Base-by-base conservation (phyloP, 148 eudicot genomes). In the Nyssa sinensis region DNA sequence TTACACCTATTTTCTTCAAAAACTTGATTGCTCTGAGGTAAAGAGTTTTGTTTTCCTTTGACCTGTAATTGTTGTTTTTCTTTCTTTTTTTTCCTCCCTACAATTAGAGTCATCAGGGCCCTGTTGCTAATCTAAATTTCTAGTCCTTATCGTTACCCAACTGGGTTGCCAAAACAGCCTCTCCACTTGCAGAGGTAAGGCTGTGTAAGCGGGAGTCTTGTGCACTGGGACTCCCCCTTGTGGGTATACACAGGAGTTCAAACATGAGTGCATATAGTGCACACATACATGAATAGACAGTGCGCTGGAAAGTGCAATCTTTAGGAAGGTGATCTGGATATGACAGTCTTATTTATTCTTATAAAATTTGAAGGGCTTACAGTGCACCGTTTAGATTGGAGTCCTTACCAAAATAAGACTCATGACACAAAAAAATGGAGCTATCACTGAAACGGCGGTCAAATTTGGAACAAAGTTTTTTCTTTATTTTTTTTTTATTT, bases 21-120 rank as follows among this genome's bases (percentile, higher is more conserved):
- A 94, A 78, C 97, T 94, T 51, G 90, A 89, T 86, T 81, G 80
- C 68, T 94, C 98, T 72, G 93, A 94, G 94, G 98, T 93, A 74
- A 69, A 74, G 25, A 33, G n/a, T 77, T 64, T 27, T 59, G 23
- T 14, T 72, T 59, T 69, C 21, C 73, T 68, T 41, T 41, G 47
- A 41, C 12, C 47, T 13, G 51, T 44, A 44, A 44, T 44, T 1
- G 51, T 44, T 44, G 51, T 44, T 44, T 44, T 2, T 44, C n/a
- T n/a, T n/a, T n/a, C n/a, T n/a, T n/a, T n/a, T n/a, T n/a, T n/a
- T n/a, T n/a, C n/a, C n/a, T n/a, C n/a, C n/a, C n/a, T n/a, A n/a
- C n/a, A n/a, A n/a, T n/a, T n/a, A n/a, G n/a, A 44, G 51, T 12
- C 51, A n/a, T 34, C 41, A 27, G 70, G 73, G 55, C 55, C 23